A percentile compares a stretch with the other conserved stretches of the same genome.
Conservation (phyloP, 2,329 filamentous ascomycete species). For the Rhynchosporium graminicola region DNA sequence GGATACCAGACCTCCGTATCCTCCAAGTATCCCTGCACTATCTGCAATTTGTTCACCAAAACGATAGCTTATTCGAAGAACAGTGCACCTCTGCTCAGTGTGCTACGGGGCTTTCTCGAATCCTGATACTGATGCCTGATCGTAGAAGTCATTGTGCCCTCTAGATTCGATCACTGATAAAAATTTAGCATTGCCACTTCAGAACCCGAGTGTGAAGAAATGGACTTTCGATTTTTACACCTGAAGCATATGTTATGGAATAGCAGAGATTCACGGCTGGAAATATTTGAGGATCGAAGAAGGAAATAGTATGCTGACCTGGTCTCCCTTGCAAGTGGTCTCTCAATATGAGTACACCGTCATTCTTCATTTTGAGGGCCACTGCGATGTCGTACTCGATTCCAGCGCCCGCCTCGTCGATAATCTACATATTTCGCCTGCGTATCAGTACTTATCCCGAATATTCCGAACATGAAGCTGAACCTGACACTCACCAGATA, state of each 20-base stretch:
- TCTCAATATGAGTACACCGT: neutral
- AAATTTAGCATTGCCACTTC: neutral
- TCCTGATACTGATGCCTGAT: neutral
- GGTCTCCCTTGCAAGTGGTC: neutral
- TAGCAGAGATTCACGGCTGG: neutral
- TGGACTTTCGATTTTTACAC: neutral
- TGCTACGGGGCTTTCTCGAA: neutral
- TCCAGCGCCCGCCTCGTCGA: neutral
- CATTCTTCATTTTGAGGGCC: neutral
- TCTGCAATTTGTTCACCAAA: neutral
- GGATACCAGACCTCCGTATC: neutral
- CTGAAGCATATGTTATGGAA: neutral
- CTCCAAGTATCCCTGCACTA: slow-evolving; percentile 1
- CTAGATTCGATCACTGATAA: neutral
- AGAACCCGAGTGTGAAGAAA: neutral
- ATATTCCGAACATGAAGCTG: neutral
- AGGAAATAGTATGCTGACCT: neutral
- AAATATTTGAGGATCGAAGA: neutral
- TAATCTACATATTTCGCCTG: neutral
- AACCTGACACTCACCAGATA: neutral
- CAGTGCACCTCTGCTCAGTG: neutral
- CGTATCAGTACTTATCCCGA: neutral
- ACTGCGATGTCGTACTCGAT: neutral
- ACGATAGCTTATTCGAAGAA: neutral
- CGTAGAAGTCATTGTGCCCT: neutral